Base-by-base conservation (phyloP, 257 asterid genomes). In the Coffea eugenioides region DNA sequence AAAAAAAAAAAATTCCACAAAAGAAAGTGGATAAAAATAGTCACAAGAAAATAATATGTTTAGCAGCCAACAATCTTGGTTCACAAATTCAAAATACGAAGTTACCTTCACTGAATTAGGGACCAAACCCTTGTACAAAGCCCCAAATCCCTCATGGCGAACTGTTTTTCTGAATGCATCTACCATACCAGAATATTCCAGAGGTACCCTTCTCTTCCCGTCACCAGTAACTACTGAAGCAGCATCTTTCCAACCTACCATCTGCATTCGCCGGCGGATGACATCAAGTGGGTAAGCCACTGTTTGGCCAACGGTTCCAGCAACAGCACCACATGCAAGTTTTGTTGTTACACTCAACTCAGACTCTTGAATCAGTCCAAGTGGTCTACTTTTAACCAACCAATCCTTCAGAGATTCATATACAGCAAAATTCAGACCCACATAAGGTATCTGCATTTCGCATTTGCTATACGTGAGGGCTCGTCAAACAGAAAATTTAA, bases 221-320 rank as follows among this genome's bases (percentile, higher is more conserved):
- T 90, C 96, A 74, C 97, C 97, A 48, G 88, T 81, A 72, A 92
- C 91, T 39, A 94, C 73, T 65, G 96, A 88, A 83, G 94, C 71
- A 79, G 97, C 97, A 72, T 91, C 86, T 77, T 80, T 93, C 98
- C 98, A 93, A 69, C 97, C 98, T 69, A 88, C 97, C 98, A 94
- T 94, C 87, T 94, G 98, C 98, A 94, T 94, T 88, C 98, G 89
- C 80, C 98, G 82, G 75, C 97, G 98, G 79, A 94, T 88, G 72
- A 94, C 97, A 72, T 94, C 98, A 61, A 94, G 98, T 25, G 98
- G 98, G 86, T 92, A 94, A 16, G 98, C 97, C 84, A 94, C 90
- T 70, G 97, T 93, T 85, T 94, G 98, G 52, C 98, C 98, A 75
- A 93, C 87, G 49, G 97, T 93, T 75, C 98, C 98, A 75, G 97